Base-by-base conservation (phyloP, 148 eudicot genomes). In the Persicaria maculosa region DNA sequence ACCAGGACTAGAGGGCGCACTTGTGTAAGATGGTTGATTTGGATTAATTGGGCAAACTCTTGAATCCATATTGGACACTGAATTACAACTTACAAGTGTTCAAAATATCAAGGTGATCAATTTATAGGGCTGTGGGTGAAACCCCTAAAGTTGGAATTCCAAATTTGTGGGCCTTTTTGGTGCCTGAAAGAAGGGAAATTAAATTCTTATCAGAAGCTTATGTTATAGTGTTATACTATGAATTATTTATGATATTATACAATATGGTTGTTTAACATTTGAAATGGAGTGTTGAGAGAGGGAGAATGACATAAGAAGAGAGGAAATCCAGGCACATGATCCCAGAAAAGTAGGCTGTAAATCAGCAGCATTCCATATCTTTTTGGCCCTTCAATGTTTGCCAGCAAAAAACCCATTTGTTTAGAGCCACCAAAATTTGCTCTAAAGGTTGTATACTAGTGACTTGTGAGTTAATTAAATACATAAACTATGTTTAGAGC, bases 1-100 rank as follows among this genome's bases (percentile, higher is more conserved):
- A 50, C 80, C 81, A 76, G 86, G 84, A 50, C 84, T 84, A 52
- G 86, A 76, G 67, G 82, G 86, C 62, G 76, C 86, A 78, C 86
- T 84, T 6, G 79, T 74, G 68, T 81, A 81, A 77, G 75, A 72
- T 7, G 11, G 0, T 47, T 4, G 4, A 72, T 40, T 54, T 72
- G 62, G 44, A 31, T 31, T 31, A 9, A 70, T 46, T 70, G 75
- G 75, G 61, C 62, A 72, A 5, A 53, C 62, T 50, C 61, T 40
- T 25, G 22, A 10, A n/a, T 70, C 73, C 73, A 70, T 70, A 4
- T 9, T 17, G 48, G 25, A 70, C 22, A 44, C 11, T 44, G 8
- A 20, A 20, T 6, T 31, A 15, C 2, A 4, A 16, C 20, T 11
- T 5, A 4, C n/a, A 1, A 1, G 1, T 54, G 16, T 57, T 19